These are phyloP conservation scores for button mushroom (Agaricus bisporus) DNA, from an alignment of 768 basidiomycete species.

Conservation along the genomic window DNA sequence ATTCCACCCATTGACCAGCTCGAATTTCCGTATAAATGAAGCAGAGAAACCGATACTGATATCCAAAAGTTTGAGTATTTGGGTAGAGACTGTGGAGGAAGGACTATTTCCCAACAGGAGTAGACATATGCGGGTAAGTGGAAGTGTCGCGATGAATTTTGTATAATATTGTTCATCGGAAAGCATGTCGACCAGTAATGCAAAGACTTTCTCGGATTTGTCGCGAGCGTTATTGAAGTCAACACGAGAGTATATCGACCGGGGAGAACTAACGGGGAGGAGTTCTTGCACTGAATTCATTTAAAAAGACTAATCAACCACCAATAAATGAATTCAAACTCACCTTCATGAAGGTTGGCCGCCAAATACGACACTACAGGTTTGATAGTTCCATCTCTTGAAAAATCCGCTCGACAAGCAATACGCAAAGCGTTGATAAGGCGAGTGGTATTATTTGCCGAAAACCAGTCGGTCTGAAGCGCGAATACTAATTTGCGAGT, in stretches of 20 bases:
- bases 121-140: conserved; percentile 71
- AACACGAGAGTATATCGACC: conserved; percentile 50
- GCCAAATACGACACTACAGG: conserved; percentile 83
- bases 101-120: conserved; percentile 79
- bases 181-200: conserved; percentile 56
- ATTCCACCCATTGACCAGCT: conserved; percentile 80
- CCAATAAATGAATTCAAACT: conserved; percentile 13
- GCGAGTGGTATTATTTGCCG: conserved; percentile 39
- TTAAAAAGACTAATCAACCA: conserved; percentile 8
- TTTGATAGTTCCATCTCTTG: conserved; percentile 71
- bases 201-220: conserved; percentile 66
- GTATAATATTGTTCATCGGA: conserved; percentile 49
- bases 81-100: conserved; percentile 46
- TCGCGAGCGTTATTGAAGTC: conserved; percentile 43
- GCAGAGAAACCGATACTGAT: conserved; percentile 47
- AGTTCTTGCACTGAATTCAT: conserved; percentile 1
- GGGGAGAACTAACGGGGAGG: conserved; percentile 37
- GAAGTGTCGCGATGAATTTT: conserved; percentile 70
- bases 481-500: conserved; percentile 77
- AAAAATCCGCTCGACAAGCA: conserved; percentile 61
- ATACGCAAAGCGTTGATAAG: conserved; percentile 57
- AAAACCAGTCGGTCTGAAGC: conserved; percentile 75
- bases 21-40: conserved; percentile 77
- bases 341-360: conserved; percentile 69
- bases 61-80: conserved; percentile 54